Percentiles rank a stretch among this genome's conserved stretches.
Conservation (phyloP, 495 filamentous ascomycete genomes). For the Aspergillus ostianus region DNA sequence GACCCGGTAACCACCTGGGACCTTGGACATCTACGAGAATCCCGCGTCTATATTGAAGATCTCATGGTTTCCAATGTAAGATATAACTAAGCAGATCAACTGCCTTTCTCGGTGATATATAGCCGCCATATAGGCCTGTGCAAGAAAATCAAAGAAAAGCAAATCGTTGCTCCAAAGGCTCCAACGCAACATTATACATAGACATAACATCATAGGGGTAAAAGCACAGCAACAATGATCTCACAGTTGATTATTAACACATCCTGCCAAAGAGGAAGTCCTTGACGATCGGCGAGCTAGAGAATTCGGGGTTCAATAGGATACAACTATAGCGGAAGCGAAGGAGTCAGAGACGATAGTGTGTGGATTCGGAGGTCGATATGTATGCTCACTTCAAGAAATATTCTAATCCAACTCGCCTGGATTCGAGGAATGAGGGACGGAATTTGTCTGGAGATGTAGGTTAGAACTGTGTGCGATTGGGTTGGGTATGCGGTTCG, state of each 20-base stretch:
- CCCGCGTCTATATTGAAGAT: not conserved
- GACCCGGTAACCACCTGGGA: too few relatives aligned
- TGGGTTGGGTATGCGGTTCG: not conserved
- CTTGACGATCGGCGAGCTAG: constrained; percentile 65
- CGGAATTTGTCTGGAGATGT: constrained; percentile 58
- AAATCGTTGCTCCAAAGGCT: constrained; percentile 6
- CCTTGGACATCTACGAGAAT: too few relatives aligned
- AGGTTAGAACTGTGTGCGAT: constrained; percentile 10
- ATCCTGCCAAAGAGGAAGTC: constrained; percentile 61
- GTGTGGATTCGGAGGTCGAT: too few relatives aligned
- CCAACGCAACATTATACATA: constrained; percentile 5
- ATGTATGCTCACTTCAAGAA: constrained; percentile 62
- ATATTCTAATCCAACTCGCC: constrained; percentile 64
- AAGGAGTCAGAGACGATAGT: not conserved
- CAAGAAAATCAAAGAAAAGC: not conserved
- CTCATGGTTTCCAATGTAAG: not conserved
- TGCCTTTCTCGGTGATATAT: not conserved
- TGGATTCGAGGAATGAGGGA: constrained; percentile 63
- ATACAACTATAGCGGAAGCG: constrained; percentile 49
- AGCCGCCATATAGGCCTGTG: not conserved
- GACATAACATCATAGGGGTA: constrained; percentile 13
- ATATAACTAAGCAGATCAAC: not conserved
- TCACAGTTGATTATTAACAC: constrained; percentile 20
- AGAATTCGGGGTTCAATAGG: constrained; percentile 68
- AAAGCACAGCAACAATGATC: constrained; percentile 2